Percentiles rank a stretch among this genome's conserved stretches.
Conservation (phyloP, 257 asterid genomes). For the Gardenia jasminoides region DNA sequence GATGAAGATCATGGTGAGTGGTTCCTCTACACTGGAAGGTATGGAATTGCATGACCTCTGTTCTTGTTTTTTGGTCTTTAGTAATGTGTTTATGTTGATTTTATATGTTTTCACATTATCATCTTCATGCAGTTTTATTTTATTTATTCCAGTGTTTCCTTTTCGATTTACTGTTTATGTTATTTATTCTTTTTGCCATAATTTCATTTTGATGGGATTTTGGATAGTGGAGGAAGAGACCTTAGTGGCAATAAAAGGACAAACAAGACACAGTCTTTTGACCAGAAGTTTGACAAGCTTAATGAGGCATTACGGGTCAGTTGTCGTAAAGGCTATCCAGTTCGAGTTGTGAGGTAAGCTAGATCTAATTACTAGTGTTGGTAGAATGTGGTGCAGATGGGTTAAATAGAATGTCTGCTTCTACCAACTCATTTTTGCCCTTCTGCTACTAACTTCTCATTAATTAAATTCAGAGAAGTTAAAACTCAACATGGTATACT, state of each 20-base stretch:
- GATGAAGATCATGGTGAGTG: slow-evolving; percentile 97
- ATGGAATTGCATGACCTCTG: slow-evolving; percentile 2
- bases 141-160: background rate
- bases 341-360: slow-evolving; percentile 89
- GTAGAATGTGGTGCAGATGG: background rate
- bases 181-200: background rate
- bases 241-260: slow-evolving; percentile 88
- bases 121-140: background rate
- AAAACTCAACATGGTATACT: background rate
- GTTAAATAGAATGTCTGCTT: background rate
- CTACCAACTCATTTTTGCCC: background rate
- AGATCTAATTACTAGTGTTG: background rate
- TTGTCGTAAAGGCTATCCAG: slow-evolving; percentile 83
- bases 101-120: background rate
- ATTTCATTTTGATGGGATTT: slow-evolving; percentile 27
- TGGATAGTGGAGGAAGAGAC: slow-evolving; percentile 88
- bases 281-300: slow-evolving; percentile 59
- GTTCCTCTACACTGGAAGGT: slow-evolving; percentile 98
- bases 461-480: too few relatives aligned
- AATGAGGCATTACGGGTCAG: slow-evolving; percentile 86
- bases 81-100: background rate
- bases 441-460: background rate
- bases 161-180: background rate
- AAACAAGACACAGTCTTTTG: slow-evolving; percentile 70
- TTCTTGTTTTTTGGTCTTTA: background rate